A percentile compares a stretch with the other conserved stretches of the same genome.
Evolutionary conservation across 2,329 filamentous ascomycete species (phyloP).

Genomic region (Geosmithia morbida): DNA sequence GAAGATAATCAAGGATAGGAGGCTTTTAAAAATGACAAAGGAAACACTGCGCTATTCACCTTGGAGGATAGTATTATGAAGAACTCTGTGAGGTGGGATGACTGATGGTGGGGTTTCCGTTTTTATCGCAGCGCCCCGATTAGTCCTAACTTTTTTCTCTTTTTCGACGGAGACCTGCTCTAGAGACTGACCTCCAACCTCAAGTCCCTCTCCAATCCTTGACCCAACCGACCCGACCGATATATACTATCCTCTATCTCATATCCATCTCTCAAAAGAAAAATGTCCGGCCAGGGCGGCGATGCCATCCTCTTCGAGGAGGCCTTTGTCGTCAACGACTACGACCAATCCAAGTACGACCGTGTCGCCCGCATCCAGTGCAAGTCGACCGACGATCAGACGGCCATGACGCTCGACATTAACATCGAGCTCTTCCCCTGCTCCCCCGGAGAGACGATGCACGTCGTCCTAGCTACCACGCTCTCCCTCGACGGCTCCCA

Average conservation of each 20-base stretch:
- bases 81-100: background rate
- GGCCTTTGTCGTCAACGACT: slow-evolving; percentile 65
- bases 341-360: slow-evolving; percentile 86
- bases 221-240: background rate
- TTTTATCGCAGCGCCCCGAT: background rate
- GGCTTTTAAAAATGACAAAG: too few relatives aligned
- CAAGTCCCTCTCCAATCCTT: background rate
- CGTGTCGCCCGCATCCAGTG: slow-evolving; percentile 77
- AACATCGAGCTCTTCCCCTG: slow-evolving; percentile 87
- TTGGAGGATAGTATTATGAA: background rate
- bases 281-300: slow-evolving; percentile 44
- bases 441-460: slow-evolving; percentile 57
- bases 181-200: too few relatives aligned
- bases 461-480: slow-evolving; percentile 72
- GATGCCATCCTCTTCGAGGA: slow-evolving; percentile 93
- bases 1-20: background rate
- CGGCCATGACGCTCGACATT: slow-evolving; percentile 75
- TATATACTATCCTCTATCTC: background rate
- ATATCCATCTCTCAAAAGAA: slow-evolving; percentile 14
- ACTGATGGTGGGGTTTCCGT: background rate
- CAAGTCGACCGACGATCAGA: slow-evolving; percentile 59
- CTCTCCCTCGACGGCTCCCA: slow-evolving; percentile 76
- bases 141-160: background rate
- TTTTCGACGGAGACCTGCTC: background rate
- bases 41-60: too few relatives aligned